Conservation (phyloP, 2,329 filamentous ascomycete species). For the Dissoconium aciculare region DNA sequence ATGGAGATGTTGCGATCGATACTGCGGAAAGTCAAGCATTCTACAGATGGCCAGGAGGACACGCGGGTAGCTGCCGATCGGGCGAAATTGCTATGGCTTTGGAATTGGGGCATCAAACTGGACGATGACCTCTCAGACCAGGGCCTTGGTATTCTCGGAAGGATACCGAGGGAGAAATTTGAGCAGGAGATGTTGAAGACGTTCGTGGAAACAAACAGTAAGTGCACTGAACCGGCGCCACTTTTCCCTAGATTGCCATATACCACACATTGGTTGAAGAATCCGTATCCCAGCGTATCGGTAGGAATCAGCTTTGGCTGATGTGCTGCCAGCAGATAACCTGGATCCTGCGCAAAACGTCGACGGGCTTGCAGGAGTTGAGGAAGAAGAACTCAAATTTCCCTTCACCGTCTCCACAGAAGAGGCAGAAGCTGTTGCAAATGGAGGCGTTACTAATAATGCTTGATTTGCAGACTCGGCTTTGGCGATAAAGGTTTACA, state of each 20-base stretch:
- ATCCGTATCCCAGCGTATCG: too few species aligned
- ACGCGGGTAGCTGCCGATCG: conserved; percentile 48
- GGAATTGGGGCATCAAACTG: conserved; percentile 49
- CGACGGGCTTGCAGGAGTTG: conserved; percentile 9
- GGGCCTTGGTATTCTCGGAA: conserved; percentile 40
- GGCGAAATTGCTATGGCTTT: conserved; percentile 56
- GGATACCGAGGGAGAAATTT: conserved; percentile 44
- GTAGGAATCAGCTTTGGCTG: too few species aligned
- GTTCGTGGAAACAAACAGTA: conserved; percentile 36
- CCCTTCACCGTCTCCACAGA: conserved; percentile 12
- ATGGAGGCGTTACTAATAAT: conserved; percentile 10
- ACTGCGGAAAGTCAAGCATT: conserved; percentile 38
- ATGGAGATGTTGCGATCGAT: conserved; percentile 43
- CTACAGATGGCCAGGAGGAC: conserved; percentile 39
- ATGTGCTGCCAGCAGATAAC: conserved; percentile 15
- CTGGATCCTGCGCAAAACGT: conserved; percentile 14
- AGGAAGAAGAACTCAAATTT: conserved; percentile 10
- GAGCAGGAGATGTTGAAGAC: conserved; percentile 59
- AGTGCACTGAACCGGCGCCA: too few species aligned
- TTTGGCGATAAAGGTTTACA: conserved; percentile 40
- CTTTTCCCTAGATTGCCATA: too few species aligned
- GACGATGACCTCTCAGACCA: conserved; percentile 22
- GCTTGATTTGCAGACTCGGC: conserved; percentile 37
- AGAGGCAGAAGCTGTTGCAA: conserved; percentile 4
- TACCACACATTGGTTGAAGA: too few species aligned